Base-by-base conservation (phyloP, 495 filamentous ascomycete genomes). In the Podospora anserina region DNA sequence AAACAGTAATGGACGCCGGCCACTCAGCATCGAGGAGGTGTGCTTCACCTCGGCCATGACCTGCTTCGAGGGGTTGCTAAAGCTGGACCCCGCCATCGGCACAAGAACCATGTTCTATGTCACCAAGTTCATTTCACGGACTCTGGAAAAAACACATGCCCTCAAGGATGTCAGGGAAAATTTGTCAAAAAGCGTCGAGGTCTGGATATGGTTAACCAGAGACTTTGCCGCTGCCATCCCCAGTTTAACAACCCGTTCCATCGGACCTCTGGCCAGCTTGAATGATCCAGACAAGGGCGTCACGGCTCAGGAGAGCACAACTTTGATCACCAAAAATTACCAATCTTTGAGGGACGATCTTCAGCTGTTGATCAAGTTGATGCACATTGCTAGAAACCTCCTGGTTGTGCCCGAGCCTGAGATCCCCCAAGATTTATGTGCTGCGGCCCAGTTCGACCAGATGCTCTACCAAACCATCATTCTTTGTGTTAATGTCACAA, bases 401-500 rank as follows among this genome's bases (percentile, higher is more conserved):
- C 84, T 97, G 2, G 91, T 92, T 5, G 90, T 88, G 4, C 92
- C 91, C 19, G 80, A 84, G 63, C 82, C 82, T 15, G 91, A 92
- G 73, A 86, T 89, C 32, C 90, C 90, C 6, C 94, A 97, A 75
- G 91, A 97, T 70, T 82, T 95, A n/a, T 93, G 92, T 19, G 90
- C 91, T 54, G 86, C 90, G 28, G 86, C 88, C 59, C 83, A 88
- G 18, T 89, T 97, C 66, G 91, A 97, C 75, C 88, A 92, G 72
- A 86, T 92, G 73, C 87, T 97, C n/a, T 86, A 92, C 69, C 89
- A 90, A 66, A 80, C 94, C 28, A 91, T 97, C 68, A 90, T 91
- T 72, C 86, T 93, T 18, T 95, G 92, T 76, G 89, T 96, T 32
- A 86, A 91, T 64, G 92, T 97, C 0, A 95, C 93, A 0, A 93